These are phyloP conservation scores for Solanum neorickii DNA, from an alignment of 257 asterid species.

Conservation along the genomic window DNA sequence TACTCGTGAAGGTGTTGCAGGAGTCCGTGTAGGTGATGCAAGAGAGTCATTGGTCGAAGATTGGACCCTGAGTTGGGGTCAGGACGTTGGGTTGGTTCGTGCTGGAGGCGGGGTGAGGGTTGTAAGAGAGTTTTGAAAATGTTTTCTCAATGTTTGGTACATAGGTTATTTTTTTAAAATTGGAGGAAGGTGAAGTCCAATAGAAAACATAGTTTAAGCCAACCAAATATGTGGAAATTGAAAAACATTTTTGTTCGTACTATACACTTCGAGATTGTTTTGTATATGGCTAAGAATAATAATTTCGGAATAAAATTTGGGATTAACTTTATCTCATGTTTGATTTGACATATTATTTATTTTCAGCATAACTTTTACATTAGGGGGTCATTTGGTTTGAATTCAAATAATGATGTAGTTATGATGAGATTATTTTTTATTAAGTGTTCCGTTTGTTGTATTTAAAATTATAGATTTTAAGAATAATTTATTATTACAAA, in stretches of 20 bases:
- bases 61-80: background rate
- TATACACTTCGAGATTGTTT: background rate
- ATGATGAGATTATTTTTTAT: no score
- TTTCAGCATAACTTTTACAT: background rate
- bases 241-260: no score
- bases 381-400: no score
- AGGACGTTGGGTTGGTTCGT: background rate
- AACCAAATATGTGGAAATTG: background rate
- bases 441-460: no score
- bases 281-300: background rate
- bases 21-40: background rate
- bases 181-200: background rate
- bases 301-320: no score
- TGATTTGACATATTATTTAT: background rate
- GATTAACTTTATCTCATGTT: background rate
- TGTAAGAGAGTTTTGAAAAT: background rate
- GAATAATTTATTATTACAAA: no score
- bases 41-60: background rate
- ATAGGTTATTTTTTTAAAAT: background rate
- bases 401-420: no score
- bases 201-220: background rate
- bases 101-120: background rate
- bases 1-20: background rate
- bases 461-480: no score
- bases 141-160: background rate